Evolutionary conservation across 805 yeast species (phyloP).

Genomic region (Isabelozyma gotoi): DNA sequence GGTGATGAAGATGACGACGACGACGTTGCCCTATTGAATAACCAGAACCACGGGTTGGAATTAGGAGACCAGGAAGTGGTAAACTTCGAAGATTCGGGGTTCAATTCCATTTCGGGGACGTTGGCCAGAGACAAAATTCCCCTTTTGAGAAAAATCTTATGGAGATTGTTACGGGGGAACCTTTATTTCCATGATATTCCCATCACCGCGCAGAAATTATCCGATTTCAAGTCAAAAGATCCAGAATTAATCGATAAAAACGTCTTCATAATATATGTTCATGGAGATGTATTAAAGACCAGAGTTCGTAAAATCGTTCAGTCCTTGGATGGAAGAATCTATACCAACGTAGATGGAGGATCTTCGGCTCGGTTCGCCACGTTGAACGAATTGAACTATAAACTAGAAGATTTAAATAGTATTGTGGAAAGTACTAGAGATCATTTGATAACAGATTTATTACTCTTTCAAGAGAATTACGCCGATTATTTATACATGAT

Average conservation of each 20-base stretch:
- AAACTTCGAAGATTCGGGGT: constrained; percentile 21
- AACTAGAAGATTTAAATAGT: constrained; percentile 28
- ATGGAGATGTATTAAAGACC: constrained; percentile 36
- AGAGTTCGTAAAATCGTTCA: constrained; percentile 35
- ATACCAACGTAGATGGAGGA: constrained; percentile 35
- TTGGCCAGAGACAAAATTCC: constrained; percentile 35
- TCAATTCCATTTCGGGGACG: constrained; percentile 36
- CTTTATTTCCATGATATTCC: constrained; percentile 40
- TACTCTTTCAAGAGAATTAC: constrained; percentile 34
- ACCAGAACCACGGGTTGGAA: constrained; percentile 19
- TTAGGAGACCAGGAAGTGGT: constrained; percentile 17
- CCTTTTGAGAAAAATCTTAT: constrained; percentile 36
- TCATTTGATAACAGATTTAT: constrained; percentile 38
- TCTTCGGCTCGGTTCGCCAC: constrained; percentile 22
- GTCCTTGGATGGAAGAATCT: constrained; percentile 39
- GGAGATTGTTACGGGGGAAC: constrained; percentile 46
- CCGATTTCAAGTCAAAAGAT: constrained; percentile 8
- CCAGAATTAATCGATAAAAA: constrained; percentile 26
- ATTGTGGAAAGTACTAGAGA: constrained; percentile 34
- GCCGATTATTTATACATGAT: constrained; percentile 33
- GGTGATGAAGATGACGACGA: constrained; percentile 26
- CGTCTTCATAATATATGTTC: constrained; percentile 39
- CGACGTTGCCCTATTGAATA: constrained; percentile 26
- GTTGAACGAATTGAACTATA: constrained; percentile 28
- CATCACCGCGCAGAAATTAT: constrained; percentile 20